Percentiles rank a stretch among this genome's conserved stretches.
Conservation (phyloP, 2,329 filamentous ascomycete genomes). For the Pestalotiopsis sp. region DNA sequence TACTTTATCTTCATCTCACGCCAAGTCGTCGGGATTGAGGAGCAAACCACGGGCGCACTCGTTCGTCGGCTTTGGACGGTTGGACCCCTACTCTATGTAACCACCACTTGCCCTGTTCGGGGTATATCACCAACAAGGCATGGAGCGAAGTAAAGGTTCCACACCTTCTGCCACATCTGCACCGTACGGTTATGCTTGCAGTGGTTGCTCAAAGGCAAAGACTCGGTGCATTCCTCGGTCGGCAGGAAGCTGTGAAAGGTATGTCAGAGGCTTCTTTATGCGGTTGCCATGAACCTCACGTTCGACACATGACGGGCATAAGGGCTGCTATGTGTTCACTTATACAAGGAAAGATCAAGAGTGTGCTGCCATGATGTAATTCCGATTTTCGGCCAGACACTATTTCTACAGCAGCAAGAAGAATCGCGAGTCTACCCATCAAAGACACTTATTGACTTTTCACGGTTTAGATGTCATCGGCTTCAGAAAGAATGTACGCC, state of each 20-base stretch:
- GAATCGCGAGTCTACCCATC: background rate
- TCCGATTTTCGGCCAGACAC: too few species aligned
- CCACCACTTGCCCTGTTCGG: conserved; percentile 22
- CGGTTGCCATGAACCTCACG: background rate
- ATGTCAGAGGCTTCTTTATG: background rate
- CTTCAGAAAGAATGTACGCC: conserved; percentile 12
- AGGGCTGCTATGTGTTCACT: background rate
- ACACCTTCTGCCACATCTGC: background rate
- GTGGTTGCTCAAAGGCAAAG: conserved; percentile 14
- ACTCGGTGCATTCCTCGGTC: conserved; percentile 10
- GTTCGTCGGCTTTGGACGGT: background rate
- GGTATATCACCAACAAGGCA: background rate
- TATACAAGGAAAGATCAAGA: background rate
- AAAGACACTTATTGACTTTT: background rate
- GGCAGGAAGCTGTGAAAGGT: conserved; percentile 12
- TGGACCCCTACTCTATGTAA: background rate
- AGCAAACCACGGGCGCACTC: background rate
- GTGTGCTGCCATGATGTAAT: background rate
- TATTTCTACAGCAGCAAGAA: too few species aligned
- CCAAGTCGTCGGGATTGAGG: background rate
- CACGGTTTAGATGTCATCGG: conserved; percentile 9
- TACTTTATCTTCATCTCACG: background rate
- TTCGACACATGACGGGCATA: background rate
- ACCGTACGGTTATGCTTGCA: conserved; percentile 13
- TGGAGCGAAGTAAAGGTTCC: background rate